phyloP scores from a whole-genome alignment of 1,284 basidiomycete species.

The Cryptococcus wingfieldii region DNA sequence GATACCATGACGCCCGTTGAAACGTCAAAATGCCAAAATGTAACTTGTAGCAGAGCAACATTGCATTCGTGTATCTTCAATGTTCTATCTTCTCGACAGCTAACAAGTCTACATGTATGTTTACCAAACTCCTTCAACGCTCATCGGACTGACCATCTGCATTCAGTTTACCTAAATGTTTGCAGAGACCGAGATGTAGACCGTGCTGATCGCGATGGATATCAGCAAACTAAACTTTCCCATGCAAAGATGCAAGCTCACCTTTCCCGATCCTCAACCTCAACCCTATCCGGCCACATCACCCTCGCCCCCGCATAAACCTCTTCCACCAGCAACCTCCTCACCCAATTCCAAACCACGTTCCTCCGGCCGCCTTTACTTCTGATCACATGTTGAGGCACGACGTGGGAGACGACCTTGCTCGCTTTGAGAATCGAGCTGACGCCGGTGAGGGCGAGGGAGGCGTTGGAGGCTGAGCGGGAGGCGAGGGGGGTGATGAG shows the following conservation, averaged over 20 bases:
- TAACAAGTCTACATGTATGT: no score
- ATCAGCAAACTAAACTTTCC: background rate
- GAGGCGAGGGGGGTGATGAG: constrained; percentile 52
- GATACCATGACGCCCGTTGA: constrained; percentile 12
- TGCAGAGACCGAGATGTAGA: background rate
- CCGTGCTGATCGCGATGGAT: background rate
- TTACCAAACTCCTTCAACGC: no score
- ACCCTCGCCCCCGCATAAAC: constrained; percentile 56
- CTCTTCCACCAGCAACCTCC: constrained; percentile 56
- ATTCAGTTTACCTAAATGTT: background rate
- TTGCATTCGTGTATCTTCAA: background rate
- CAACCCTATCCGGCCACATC: background rate
- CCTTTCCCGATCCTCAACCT: background rate
- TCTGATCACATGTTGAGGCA: constrained; percentile 60
- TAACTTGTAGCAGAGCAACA: no score
- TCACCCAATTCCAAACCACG: constrained; percentile 49
- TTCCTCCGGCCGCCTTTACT: constrained; percentile 47
- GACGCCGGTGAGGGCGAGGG: constrained; percentile 47
- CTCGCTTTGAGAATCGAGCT: constrained; percentile 51
- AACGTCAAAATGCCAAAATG: no score
- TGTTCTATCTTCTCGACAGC: background rate
- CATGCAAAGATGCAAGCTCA: background rate
- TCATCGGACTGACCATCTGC: no score
- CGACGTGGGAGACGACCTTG: constrained; percentile 57
- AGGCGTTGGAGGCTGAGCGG: constrained; percentile 48